These are phyloP conservation scores for Parietichytrium sp. DNA, from an alignment of 108 stramenopile genomes.

Conservation along the genomic window DNA sequence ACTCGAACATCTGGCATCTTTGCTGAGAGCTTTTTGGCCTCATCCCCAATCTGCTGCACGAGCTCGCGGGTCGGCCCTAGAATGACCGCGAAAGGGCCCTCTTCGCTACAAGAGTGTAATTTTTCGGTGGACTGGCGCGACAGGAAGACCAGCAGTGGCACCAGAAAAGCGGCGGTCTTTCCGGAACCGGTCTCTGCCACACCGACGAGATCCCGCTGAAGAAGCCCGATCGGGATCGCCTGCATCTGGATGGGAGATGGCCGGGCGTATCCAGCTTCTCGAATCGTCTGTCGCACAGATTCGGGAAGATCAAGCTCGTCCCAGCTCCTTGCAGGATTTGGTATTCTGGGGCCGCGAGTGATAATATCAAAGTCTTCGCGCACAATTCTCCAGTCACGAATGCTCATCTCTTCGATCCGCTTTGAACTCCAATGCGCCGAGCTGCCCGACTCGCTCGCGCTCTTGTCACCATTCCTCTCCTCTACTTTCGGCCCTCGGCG, in stretches of 20 bases:
- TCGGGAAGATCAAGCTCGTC: constrained; percentile 66
- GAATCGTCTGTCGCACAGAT: constrained; percentile 42
- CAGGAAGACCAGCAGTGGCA: constrained; percentile 67
- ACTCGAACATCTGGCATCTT: constrained; percentile 48
- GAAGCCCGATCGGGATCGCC: constrained; percentile 89
- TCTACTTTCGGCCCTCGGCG: constrained; percentile 33
- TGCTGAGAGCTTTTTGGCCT: constrained; percentile 70
- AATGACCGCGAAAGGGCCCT: constrained; percentile 88
- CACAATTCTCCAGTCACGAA: constrained; percentile 95
- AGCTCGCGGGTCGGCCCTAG: constrained; percentile 94
- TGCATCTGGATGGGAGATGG: constrained; percentile 90
- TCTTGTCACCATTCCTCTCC: constrained; percentile 46
- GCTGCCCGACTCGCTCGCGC: too few species aligned
- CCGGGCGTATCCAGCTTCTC: constrained; percentile 68
- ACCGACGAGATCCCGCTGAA: constrained; percentile 90
- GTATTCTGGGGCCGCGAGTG: constrained; percentile 72
- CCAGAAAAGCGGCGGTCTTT: constrained; percentile 86
- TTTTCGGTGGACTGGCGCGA: neutral
- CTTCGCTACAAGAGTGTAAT: constrained; percentile 71
- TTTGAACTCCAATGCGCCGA: constrained; percentile 67
- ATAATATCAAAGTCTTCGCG: constrained; percentile 94
- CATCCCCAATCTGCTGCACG: constrained; percentile 86
- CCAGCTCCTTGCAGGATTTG: constrained; percentile 79
- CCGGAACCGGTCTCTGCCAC: constrained; percentile 95
- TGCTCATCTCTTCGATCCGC: constrained; percentile 79